A percentile compares a stretch with the other conserved stretches of the same genome.
phyloP scores from a whole-genome alignment of 768 basidiomycete species.

The Leucosporidium yakuticum region DNA sequence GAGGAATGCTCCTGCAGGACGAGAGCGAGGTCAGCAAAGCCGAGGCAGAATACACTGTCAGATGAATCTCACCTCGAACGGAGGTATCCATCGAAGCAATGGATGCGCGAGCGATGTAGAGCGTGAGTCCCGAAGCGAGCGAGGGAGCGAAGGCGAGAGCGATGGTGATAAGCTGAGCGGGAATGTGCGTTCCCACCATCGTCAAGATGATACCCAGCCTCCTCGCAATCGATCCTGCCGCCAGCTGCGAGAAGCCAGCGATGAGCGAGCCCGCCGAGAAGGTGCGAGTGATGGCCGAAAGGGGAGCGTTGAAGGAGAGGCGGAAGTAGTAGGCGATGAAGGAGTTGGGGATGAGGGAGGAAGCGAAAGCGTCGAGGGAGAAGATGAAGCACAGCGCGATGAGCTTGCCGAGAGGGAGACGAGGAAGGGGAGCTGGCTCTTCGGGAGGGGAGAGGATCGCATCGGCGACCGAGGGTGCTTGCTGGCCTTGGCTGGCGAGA shows the following conservation, averaged over 20 bases:
- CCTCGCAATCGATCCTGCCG: conserved; percentile 7
- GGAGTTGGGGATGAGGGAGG: conserved; percentile 19
- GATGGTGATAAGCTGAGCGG: conserved; percentile 26
- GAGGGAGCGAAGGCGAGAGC: conserved; percentile 10
- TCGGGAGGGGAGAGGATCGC: conserved; percentile 1
- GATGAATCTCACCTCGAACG: conserved; percentile 23
- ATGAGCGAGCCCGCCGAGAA: conserved; percentile 19
- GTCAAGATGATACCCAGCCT: conserved; percentile 20
- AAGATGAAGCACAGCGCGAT: conserved; percentile 25
- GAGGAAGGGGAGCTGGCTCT: background rate
- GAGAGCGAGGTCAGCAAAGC: background rate
- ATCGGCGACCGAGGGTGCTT: background rate
- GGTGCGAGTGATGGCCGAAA: conserved; percentile 16
- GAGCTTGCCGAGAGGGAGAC: conserved; percentile 15
- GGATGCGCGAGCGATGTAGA: conserved; percentile 14
- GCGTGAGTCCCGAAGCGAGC: conserved; percentile 8
- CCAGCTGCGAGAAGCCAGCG: conserved; percentile 14
- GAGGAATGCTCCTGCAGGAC: conserved; percentile 20
- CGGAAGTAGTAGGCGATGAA: conserved; percentile 28
- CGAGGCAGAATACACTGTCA: too few species aligned
- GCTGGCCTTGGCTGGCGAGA: background rate
- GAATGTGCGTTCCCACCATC: conserved; percentile 29
- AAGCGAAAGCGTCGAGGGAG: conserved; percentile 26
- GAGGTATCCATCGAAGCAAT: conserved; percentile 21
- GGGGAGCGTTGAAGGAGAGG: background rate